These are phyloP conservation scores for Symbiodinium natans DNA, from an alignment of 73 alveolate species.

Conservation along the genomic window DNA sequence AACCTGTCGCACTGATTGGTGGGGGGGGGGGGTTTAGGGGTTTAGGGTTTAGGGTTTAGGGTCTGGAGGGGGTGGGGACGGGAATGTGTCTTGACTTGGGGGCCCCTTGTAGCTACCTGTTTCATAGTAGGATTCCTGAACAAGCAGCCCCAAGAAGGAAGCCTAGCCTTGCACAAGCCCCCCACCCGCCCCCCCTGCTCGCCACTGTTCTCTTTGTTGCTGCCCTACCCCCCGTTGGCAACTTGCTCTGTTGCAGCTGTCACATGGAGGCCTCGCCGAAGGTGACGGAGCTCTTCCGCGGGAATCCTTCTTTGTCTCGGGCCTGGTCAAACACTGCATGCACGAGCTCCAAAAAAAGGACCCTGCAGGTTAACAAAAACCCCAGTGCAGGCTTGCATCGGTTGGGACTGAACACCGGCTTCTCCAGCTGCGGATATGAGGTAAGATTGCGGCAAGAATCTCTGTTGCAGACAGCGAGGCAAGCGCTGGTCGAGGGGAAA, in stretches of 20 bases:
- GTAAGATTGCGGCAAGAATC: constrained; percentile 37
- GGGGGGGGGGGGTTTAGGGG: too few relatives aligned
- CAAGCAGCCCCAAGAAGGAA: too few relatives aligned
- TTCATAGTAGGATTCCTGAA: too few relatives aligned
- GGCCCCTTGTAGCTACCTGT: too few relatives aligned
- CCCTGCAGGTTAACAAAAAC: not conserved
- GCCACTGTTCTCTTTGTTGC: too few relatives aligned
- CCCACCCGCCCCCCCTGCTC: too few relatives aligned
- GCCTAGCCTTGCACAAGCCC: too few relatives aligned
- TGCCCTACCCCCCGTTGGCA: too few relatives aligned
- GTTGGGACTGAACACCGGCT: not conserved
- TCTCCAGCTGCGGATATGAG: not conserved
- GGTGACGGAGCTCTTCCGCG: constrained; percentile 71
- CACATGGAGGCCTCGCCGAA: constrained; percentile 36
- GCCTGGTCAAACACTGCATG: not conserved
- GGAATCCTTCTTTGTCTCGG: constrained; percentile 88
- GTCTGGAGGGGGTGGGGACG: too few relatives aligned
- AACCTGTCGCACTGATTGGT: not conserved
- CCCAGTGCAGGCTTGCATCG: not conserved
- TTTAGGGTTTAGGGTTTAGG: too few relatives aligned
- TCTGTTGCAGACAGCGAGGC: constrained; percentile 70
- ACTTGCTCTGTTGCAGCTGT: too few relatives aligned
- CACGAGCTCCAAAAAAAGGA: not conserved
- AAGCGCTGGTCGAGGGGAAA: constrained; percentile 44
- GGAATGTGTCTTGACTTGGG: too few relatives aligned